phyloP scores from a whole-genome alignment of 2,329 filamentous ascomycete species.

The Sarocladium brachiariae region DNA sequence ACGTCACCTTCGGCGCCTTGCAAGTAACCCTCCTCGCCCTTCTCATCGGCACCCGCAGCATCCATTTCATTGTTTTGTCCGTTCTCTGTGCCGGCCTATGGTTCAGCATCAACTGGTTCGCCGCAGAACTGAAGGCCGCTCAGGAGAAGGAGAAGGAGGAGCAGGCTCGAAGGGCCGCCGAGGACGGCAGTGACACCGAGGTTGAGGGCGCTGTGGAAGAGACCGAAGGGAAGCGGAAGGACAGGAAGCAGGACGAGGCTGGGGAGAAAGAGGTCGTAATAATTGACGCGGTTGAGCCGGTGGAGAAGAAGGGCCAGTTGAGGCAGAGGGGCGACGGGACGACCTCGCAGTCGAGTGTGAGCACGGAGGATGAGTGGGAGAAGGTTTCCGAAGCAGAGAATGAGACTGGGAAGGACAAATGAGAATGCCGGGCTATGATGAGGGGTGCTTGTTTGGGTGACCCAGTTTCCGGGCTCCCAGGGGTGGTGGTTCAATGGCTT shows the following conservation, averaged over 20 bases:
- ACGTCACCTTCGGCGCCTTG: slow-evolving; percentile 78
- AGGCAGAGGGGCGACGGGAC: slow-evolving; percentile 37
- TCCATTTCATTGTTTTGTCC: slow-evolving; percentile 83
- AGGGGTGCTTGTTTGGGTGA: no score
- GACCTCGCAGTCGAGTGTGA: slow-evolving; percentile 45
- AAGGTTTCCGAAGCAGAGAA: slow-evolving; percentile 73
- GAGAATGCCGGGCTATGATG: no score
- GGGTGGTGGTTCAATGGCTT: not conserved
- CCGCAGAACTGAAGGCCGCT: slow-evolving; percentile 50
- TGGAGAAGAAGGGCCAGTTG: slow-evolving; percentile 37
- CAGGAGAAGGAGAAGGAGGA: slow-evolving; percentile 34
- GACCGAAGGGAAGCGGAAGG: not conserved
- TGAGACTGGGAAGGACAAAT: slow-evolving; percentile 54
- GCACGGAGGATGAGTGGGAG: slow-evolving; percentile 97
- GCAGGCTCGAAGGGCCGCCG: slow-evolving; percentile 25
- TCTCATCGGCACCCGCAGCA: slow-evolving; percentile 73
- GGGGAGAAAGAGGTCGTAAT: slow-evolving; percentile 10
- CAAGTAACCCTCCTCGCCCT: slow-evolving; percentile 72
- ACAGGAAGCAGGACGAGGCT: not conserved
- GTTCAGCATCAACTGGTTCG: slow-evolving; percentile 98
- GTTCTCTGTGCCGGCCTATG: slow-evolving; percentile 74
- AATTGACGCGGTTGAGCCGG: slow-evolving; percentile 28
- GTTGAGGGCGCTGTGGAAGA: slow-evolving; percentile 26
- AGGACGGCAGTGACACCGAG: slow-evolving; percentile 37
- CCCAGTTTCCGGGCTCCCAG: no score